A percentile compares a stretch with the other conserved stretches of the same genome.
Evolutionary conservation across 768 basidiomycete genomes (phyloP).

Genomic region (Hortiboletus campestris): DNA sequence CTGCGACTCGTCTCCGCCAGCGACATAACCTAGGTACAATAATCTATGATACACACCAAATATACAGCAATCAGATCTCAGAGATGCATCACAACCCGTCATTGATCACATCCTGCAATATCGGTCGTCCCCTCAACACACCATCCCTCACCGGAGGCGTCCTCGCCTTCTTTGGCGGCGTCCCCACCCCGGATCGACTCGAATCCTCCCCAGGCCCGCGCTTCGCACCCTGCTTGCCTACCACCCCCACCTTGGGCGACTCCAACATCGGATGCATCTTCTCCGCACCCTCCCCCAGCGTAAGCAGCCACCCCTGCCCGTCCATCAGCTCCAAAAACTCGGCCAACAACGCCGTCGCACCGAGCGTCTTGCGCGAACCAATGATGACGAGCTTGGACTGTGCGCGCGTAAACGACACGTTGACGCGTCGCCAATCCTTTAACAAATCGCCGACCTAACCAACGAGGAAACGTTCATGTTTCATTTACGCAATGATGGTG

Average conservation of each 20-base stretch:
- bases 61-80: not conserved
- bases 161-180: slow-evolving; percentile 38
- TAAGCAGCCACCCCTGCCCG: slow-evolving; percentile 65
- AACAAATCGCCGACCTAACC: slow-evolving; percentile 84
- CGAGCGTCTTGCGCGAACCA: slow-evolving; percentile 80
- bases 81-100: slow-evolving; percentile 26
- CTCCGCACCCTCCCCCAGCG: slow-evolving; percentile 55
- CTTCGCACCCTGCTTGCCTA: slow-evolving; percentile 17
- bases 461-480: not conserved
- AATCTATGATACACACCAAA: not conserved
- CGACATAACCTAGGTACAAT: not conserved
- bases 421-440: slow-evolving; percentile 95
- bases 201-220: slow-evolving; percentile 2
- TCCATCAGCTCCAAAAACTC: slow-evolving; percentile 83
- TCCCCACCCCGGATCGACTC: not conserved
- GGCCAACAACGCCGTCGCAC: slow-evolving; percentile 54
- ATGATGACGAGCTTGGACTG: slow-evolving; percentile 87
- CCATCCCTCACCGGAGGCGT: slow-evolving; percentile 36
- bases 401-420: slow-evolving; percentile 95
- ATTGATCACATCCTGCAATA: slow-evolving; percentile 61
- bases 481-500: not conserved
- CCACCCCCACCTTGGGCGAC: slow-evolving; percentile 8
- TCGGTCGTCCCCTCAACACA: slow-evolving; percentile 53
- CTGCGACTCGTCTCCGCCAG: too few relatives aligned
- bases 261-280: slow-evolving; percentile 42